These are phyloP conservation scores for Trypanosoma vivax DNA, from an alignment of 208 protist species.

Conservation along the genomic window DNA sequence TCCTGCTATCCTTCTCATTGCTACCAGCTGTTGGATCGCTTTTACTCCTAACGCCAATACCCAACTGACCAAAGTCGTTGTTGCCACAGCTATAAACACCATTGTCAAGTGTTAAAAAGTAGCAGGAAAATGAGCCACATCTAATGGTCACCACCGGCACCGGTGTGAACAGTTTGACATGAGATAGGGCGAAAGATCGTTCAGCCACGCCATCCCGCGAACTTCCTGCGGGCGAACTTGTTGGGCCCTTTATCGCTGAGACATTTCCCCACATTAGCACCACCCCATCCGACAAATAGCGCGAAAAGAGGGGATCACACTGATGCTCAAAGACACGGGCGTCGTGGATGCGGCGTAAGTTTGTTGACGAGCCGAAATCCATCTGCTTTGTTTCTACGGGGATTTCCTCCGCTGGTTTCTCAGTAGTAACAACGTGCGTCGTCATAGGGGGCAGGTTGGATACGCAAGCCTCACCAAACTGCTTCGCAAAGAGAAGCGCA, in stretches of 20 bases:
- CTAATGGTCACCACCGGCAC: constrained; percentile 13
- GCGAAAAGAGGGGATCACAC: constrained; percentile 10
- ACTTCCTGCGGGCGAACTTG: not conserved
- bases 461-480: constrained; percentile 55
- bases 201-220: not conserved
- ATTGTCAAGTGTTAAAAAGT: constrained; percentile 30
- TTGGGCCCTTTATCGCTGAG: not conserved
- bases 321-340: constrained; percentile 10
- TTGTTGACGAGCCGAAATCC: too few relatives aligned
- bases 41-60: constrained; percentile 20
- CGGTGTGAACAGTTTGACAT: not conserved
- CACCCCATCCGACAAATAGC: constrained; percentile 11
- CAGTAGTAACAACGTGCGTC: not conserved
- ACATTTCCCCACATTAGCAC: constrained; percentile 13
- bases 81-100: constrained; percentile 29
- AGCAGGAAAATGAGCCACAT: constrained; percentile 29
- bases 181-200: constrained; percentile 2
- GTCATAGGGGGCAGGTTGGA: constrained; percentile 26
- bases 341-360: constrained; percentile 1
- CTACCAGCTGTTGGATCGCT: not conserved
- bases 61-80: constrained; percentile 47
- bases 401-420: not conserved
- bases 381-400: not conserved
- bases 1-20: constrained; percentile 3
- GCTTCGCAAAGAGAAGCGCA: constrained; percentile 36